A percentile compares a stretch with the other conserved stretches of the same genome.
Evolutionary conservation across 345 rosid species (phyloP).

Genomic region (Syzygium aromaticum): DNA sequence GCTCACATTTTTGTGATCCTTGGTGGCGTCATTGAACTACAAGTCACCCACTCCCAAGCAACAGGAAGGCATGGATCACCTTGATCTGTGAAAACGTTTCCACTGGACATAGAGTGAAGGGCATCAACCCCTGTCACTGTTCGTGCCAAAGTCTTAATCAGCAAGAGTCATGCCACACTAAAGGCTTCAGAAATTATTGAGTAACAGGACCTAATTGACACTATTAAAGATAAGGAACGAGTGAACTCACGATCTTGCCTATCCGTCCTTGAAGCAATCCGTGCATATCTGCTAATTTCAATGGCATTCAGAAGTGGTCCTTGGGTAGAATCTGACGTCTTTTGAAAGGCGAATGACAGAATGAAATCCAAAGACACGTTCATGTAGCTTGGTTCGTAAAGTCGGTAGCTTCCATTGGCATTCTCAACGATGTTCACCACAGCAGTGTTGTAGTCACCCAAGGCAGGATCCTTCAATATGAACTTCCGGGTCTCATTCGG

Average conservation of each 20-base stretch:
- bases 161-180: background rate
- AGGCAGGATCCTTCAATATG: slow-evolving; percentile 49
- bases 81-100: slow-evolving; percentile 50
- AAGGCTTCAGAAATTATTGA: background rate
- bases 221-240: background rate
- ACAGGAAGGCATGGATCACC: slow-evolving; percentile 91
- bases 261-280: slow-evolving; percentile 57
- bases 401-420: slow-evolving; percentile 83
- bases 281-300: slow-evolving; percentile 78
- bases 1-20: slow-evolving; percentile 87
- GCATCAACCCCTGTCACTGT: slow-evolving; percentile 58
- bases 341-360: slow-evolving; percentile 62
- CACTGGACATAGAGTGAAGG: slow-evolving; percentile 38
- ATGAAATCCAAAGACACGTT: slow-evolving; percentile 70
- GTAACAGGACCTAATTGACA: background rate
- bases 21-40: slow-evolving; percentile 60
- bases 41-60: slow-evolving; percentile 76
- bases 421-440: slow-evolving; percentile 92
- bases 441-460: slow-evolving; percentile 79
- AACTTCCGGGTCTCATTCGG: slow-evolving; percentile 73
- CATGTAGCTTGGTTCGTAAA: slow-evolving; percentile 98
- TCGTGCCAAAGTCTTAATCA: slow-evolving; percentile 7
- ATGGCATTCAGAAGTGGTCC: slow-evolving; percentile 90
- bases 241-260: slow-evolving; percentile 51
- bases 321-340: slow-evolving; percentile 70